Evolutionary conservation across 768 basidiomycete genomes (phyloP).

Genomic region (Boletellus emodensis): DNA sequence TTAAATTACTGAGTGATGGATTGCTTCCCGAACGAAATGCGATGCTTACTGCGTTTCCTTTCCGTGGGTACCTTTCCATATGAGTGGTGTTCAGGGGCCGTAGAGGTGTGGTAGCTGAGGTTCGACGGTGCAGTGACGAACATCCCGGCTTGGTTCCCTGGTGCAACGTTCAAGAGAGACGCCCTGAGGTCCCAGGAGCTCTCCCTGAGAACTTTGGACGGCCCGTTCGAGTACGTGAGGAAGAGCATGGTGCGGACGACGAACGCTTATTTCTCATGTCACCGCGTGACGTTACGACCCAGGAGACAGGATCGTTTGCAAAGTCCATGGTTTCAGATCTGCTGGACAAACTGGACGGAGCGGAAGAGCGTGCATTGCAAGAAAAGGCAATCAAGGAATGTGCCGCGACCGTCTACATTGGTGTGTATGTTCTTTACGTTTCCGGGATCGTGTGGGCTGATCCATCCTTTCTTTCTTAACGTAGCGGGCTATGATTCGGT

Average conservation of each 20-base stretch:
- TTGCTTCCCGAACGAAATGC: constrained; percentile 24
- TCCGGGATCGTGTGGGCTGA: neutral
- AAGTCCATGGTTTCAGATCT: constrained; percentile 31
- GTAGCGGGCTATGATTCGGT: constrained; percentile 28
- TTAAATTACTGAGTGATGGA: constrained; percentile 20
- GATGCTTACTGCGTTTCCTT: constrained; percentile 28
- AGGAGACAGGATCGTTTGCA: constrained; percentile 22
- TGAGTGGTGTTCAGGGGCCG: neutral
- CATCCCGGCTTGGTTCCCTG: constrained; percentile 29
- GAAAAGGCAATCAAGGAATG: constrained; percentile 25
- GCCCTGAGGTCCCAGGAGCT: constrained; percentile 25
- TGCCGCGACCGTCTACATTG: constrained; percentile 31
- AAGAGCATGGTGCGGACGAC: constrained; percentile 21
- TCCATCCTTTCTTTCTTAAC: neutral
- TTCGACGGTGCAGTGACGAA: constrained; percentile 18
- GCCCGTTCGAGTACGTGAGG: constrained; percentile 28
- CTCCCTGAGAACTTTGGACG: constrained; percentile 21
- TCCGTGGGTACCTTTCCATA: constrained; percentile 16
- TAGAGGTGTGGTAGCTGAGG: neutral
- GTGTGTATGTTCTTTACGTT: constrained; percentile 9
- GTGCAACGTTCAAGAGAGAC: constrained; percentile 27
- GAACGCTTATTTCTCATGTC: neutral
- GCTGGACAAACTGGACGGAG: constrained; percentile 15
- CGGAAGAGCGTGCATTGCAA: constrained; percentile 10
- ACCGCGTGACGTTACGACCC: constrained; percentile 1